These are phyloP conservation scores for Paraphaeosphaeria minitans DNA, from an alignment of 2,329 filamentous ascomycete species.

Conservation along the genomic window DNA sequence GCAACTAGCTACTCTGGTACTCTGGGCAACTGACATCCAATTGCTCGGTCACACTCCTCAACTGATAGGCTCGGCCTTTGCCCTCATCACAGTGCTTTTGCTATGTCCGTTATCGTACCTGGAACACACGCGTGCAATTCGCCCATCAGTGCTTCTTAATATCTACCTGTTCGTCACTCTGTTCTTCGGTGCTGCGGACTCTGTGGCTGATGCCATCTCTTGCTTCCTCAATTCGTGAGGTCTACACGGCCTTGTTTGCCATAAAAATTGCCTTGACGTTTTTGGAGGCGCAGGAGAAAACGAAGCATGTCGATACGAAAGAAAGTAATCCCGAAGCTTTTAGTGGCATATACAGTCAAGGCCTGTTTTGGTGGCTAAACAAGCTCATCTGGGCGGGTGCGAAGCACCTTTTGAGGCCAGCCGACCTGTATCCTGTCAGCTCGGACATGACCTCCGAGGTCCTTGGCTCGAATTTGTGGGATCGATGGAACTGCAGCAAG, in stretches of 20 bases:
- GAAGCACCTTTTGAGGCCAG: background rate
- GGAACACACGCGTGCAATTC: background rate
- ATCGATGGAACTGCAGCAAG: background rate
- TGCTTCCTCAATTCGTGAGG: background rate
- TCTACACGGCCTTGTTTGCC: conserved; percentile 20
- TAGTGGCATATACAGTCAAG: conserved; percentile 1
- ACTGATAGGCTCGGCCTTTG: background rate
- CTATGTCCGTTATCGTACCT: no score
- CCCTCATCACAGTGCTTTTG: no score
- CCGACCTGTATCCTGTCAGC: conserved; percentile 5
- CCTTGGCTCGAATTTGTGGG: background rate
- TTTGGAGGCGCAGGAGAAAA: conserved; percentile 28
- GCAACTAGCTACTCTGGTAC: background rate
- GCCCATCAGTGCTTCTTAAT: conserved; percentile 9
- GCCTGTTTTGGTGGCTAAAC: conserved; percentile 8
- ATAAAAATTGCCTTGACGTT: conserved; percentile 21
- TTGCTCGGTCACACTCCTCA: background rate
- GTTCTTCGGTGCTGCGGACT: conserved; percentile 18
- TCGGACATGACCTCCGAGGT: background rate
- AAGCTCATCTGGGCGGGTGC: background rate
- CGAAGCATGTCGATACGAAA: background rate
- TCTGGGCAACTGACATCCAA: background rate
- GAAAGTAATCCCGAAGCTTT: conserved; percentile 2
- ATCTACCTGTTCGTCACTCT: conserved; percentile 15
- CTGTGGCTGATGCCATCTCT: conserved; percentile 11